Conservation (phyloP, 495 filamentous ascomycete species). For the Schizothecium vesticola region DNA sequence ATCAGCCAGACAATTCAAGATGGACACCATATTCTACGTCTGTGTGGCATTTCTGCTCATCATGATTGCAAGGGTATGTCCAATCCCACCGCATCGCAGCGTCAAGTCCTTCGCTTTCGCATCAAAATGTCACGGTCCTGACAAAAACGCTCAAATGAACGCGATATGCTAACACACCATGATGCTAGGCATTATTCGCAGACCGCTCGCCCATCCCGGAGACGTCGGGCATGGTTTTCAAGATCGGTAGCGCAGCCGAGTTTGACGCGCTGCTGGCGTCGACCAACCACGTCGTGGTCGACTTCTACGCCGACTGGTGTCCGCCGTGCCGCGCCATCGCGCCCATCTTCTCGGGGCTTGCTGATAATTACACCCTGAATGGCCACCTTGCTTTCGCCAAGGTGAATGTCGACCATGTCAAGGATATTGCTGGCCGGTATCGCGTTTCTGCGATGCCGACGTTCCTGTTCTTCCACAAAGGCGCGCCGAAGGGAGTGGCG, state of each 20-base stretch:
- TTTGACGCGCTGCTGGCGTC: constrained; percentile 31
- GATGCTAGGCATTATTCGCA: neutral
- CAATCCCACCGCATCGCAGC: no score
- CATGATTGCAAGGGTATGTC: no score
- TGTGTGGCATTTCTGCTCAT: no score
- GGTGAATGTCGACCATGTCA: constrained; percentile 50
- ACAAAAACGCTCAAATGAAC: no score
- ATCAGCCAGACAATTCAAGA: no score
- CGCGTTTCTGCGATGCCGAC: constrained; percentile 63
- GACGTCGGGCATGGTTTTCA: constrained; percentile 16
- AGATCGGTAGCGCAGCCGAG: constrained; percentile 27
- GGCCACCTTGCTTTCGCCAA: constrained; percentile 50
- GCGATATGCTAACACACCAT: neutral
- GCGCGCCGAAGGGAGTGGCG: constrained; percentile 38
- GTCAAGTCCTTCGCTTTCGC: no score
- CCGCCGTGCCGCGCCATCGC: constrained; percentile 59
- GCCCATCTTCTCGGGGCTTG: constrained; percentile 50
- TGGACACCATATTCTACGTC: no score
- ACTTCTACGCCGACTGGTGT: constrained; percentile 59
- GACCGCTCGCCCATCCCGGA: constrained; percentile 14
- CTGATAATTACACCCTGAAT: constrained; percentile 35
- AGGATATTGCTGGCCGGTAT: constrained; percentile 42
- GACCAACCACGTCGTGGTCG: constrained; percentile 34
- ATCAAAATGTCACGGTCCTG: no score
- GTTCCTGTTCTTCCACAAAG: constrained; percentile 77